phyloP scores from a whole-genome alignment of 495 filamentous ascomycete genomes.

The Podospora didyma region DNA sequence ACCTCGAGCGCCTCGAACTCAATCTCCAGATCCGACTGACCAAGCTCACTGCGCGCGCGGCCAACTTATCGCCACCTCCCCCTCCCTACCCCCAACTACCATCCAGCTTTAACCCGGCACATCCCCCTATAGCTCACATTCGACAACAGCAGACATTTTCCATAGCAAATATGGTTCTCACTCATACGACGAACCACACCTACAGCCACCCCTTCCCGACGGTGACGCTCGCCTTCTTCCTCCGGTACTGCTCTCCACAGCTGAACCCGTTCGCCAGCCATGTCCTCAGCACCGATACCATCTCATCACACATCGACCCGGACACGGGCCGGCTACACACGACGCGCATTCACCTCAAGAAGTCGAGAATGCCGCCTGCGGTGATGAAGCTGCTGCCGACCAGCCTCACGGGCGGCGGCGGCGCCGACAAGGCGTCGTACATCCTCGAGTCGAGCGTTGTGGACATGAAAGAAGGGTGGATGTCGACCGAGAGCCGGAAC shows the following conservation, averaged over 20 bases:
- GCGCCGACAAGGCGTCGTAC: conserved; percentile 73
- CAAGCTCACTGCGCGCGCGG: neutral
- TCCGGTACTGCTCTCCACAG: conserved; percentile 76
- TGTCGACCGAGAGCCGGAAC: conserved; percentile 78
- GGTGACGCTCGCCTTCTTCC: conserved; percentile 97
- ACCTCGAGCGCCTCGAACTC: conserved; percentile 1
- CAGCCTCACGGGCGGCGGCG: conserved; percentile 63
- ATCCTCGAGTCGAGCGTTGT: conserved; percentile 90
- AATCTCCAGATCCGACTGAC: neutral
- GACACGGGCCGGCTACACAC: conserved; percentile 77
- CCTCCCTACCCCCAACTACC: neutral
- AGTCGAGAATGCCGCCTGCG: conserved; percentile 79
- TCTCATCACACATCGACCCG: conserved; percentile 79
- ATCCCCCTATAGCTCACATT: neutral
- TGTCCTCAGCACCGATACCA: conserved; percentile 94
- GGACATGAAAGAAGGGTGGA: conserved; percentile 84
- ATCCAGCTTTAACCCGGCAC: neutral
- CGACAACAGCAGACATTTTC: neutral
- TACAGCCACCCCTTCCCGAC: conserved; percentile 88
- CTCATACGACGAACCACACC: conserved; percentile 73
- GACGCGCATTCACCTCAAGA: conserved; percentile 87
- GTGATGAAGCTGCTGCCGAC: conserved; percentile 78
- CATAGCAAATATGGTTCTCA: conserved; percentile 44
- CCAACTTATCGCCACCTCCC: conserved; percentile 7
- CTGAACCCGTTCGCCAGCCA: conserved; percentile 90